Conservation (phyloP, 129 eudicot genomes). For the Heracleum sosnowskyi region DNA sequence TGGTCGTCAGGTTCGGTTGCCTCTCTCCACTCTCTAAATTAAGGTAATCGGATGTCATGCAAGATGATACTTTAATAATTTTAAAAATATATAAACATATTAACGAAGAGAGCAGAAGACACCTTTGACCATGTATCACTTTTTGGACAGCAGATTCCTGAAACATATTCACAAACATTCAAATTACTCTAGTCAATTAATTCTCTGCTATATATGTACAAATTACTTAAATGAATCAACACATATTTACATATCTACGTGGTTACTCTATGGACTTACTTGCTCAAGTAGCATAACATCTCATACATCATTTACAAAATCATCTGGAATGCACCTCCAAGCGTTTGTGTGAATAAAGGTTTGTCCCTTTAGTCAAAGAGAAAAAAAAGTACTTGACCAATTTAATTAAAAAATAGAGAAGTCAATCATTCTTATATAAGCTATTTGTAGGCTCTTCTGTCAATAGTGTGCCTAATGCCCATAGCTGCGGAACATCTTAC, state of each 20-base stretch:
- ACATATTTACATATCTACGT: not conserved
- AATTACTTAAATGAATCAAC: not conserved
- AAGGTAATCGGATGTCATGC: constrained; percentile 13
- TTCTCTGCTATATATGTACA: not conserved
- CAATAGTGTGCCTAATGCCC: constrained; percentile 1
- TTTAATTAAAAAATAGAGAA: not conserved
- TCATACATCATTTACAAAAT: constrained; percentile 72
- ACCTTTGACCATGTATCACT: constrained; percentile 85
- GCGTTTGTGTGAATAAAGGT: constrained; percentile 14
- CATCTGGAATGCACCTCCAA: constrained; percentile 29
- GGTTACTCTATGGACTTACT: constrained; percentile 28
- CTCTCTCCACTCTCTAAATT: constrained; percentile 58
- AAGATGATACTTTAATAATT: not conserved
- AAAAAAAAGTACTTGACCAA: not conserved
- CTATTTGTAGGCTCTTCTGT: not conserved
- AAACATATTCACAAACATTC: constrained; percentile 10
- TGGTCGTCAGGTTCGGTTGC: constrained; percentile 53
- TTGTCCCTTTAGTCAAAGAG: constrained; percentile 3
- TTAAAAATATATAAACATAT: not conserved
- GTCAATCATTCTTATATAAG: not conserved
- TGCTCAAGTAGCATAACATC: constrained; percentile 86
- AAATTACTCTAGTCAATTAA: constrained; percentile 7
- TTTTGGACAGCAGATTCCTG: constrained; percentile 76
- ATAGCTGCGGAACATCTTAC: constrained; percentile 13
- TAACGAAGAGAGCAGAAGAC: constrained; percentile 16